phyloP scores from a whole-genome alignment of 2,329 filamentous ascomycete species.

The Fusarium secorum region DNA sequence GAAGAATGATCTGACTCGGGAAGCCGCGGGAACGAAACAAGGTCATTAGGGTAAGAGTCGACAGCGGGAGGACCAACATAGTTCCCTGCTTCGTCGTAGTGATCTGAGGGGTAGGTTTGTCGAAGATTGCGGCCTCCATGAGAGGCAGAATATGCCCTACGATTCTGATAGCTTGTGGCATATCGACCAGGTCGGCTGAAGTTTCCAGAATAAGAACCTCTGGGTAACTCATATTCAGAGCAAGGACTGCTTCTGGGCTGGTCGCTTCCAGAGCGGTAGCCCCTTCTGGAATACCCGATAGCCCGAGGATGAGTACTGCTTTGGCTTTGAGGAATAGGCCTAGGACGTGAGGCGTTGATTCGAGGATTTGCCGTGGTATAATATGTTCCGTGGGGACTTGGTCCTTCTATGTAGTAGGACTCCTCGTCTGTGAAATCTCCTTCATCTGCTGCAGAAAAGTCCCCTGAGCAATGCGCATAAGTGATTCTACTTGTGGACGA shows the following conservation, averaged over 20 bases:
- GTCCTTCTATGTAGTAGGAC: constrained; percentile 5
- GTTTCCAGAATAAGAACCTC: constrained; percentile 19
- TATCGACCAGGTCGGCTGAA: constrained; percentile 18
- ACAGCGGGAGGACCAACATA: constrained; percentile 15
- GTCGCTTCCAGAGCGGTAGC: background rate
- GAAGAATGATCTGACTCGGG: constrained; percentile 11
- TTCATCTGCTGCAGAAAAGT: background rate
- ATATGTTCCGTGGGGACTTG: constrained; percentile 15
- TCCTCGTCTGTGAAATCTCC: constrained; percentile 8
- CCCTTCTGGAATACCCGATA: background rate
- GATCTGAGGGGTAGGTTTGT: constrained; percentile 23
- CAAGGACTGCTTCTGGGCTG: background rate
- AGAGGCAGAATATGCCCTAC: constrained; percentile 10
- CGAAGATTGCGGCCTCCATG: constrained; percentile 7
- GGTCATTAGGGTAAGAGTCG: background rate
- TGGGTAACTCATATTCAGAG: background rate
- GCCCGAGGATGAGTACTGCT: background rate
- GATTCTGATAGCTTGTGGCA: constrained; percentile 16
- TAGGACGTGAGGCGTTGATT: background rate
- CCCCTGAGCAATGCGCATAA: background rate
- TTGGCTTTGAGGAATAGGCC: background rate
- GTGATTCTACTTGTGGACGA: background rate
- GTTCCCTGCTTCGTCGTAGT: constrained; percentile 25
- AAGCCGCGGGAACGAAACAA: constrained; percentile 28
- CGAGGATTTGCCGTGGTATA: constrained; percentile 7